These are phyloP conservation scores for Cladophialophora yegresii DNA, from an alignment of 2,329 filamentous ascomycete genomes.

Conservation along the genomic window DNA sequence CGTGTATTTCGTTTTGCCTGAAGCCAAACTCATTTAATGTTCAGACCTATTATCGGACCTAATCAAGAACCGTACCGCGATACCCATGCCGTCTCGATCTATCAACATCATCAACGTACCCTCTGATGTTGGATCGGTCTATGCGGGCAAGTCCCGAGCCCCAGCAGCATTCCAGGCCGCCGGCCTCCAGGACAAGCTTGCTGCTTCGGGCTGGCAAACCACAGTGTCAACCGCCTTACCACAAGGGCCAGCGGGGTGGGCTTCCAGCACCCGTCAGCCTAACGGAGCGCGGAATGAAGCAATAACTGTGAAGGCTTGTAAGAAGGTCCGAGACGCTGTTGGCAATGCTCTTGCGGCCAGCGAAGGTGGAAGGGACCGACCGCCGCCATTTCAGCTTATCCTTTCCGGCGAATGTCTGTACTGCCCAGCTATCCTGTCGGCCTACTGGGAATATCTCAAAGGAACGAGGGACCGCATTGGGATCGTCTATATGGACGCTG, in stretches of 20 bases:
- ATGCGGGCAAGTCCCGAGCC: constrained; percentile 24
- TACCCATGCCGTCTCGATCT: constrained; percentile 4
- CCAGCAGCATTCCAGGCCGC: constrained; percentile 20
- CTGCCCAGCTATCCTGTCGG: constrained; percentile 21
- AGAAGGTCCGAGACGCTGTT: constrained; percentile 7
- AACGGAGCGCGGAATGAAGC: constrained; percentile 22
- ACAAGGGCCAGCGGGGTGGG: constrained; percentile 11
- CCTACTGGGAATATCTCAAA: constrained; percentile 12
- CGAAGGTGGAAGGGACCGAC: neutral
- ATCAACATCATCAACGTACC: constrained; percentile 21
- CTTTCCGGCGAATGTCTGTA: constrained; percentile 25
- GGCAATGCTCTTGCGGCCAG: neutral
- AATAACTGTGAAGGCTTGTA: constrained; percentile 14
- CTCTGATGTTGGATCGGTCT: constrained; percentile 22
- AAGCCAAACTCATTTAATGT: neutral
- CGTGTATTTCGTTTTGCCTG: neutral
- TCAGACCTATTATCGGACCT: neutral
- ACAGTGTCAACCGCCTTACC: constrained; percentile 15
- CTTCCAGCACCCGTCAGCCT: constrained; percentile 2
- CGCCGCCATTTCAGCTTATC: constrained; percentile 20
- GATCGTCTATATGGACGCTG: constrained; percentile 27
- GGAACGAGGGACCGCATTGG: constrained; percentile 12
- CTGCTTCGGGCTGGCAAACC: constrained; percentile 7
- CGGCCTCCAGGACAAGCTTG: constrained; percentile 14
- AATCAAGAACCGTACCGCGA: neutral